Evolutionary conservation across 805 yeast species (phyloP), one percentile per base, ranked within the genome.

Genomic region (Lachancea nothofagi): DNA sequence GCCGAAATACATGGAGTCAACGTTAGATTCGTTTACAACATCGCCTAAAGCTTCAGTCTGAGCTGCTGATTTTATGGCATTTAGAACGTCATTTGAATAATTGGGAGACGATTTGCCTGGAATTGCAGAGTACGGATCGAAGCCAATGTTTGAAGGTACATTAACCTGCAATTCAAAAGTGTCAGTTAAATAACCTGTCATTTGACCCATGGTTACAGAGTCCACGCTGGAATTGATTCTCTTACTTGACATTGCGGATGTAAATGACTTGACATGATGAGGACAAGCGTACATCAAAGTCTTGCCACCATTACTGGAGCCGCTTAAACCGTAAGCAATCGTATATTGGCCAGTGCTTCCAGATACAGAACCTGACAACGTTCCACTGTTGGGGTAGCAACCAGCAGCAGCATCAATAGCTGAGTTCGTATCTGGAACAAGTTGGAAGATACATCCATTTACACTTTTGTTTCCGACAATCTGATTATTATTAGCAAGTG

Each of bases 1-100:
- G 2, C 95, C 74, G 15, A 85, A 78, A 63, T 90, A 90, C 84
- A 89, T 89, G 0, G 96, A 86, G 46, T 86, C 86, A 37, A 77
- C 55, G 43, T 78, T 66, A 0, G 80, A 69, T 61, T 71, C 69
- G 1, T 69, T 70, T 9, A 61, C 61, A 18, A 74, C 73, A 42
- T 66, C 65, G 26, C 62, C 67, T 12, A 50, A 43, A 10, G 62
- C 60, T 28, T 69, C 73, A 2, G 40, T 24, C 0, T 42, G 40
- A 0, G 74, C 72, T 6, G 70, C 69, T 2, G 46, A 33, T 23
- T 46, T 50, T 8, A 70, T 66, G 1, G 59, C 36, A 19, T 40
- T 30, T 14, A 66, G 31, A n/a, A 62, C 62, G 3, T 48, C 47
- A 4, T 42, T 4, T 2, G 67, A 54, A 48, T 62, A 69, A 19